A percentile compares a stretch with the other conserved stretches of the same genome.
These are phyloP conservation scores for Gentiana straminea DNA, from an alignment of 257 asterid species.

Conservation along the genomic window DNA sequence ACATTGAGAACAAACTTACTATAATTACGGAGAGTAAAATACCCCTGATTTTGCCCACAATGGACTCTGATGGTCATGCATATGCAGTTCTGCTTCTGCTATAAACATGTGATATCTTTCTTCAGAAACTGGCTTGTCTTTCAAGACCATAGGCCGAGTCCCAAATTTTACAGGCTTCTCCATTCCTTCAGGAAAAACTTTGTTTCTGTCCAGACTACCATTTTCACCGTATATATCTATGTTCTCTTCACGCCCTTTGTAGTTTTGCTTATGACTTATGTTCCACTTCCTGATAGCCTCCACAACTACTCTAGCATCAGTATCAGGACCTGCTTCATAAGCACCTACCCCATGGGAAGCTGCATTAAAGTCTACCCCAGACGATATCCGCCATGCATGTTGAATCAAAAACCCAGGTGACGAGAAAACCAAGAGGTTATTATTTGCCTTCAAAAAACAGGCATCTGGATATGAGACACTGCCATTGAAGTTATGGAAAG, in stretches of 20 bases:
- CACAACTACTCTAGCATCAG: constrained; percentile 39
- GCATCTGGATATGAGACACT: constrained; percentile 23
- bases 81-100: constrained; percentile 79
- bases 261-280: constrained; percentile 55
- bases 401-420: constrained; percentile 66
- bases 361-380: constrained; percentile 31
- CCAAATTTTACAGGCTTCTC: constrained; percentile 18
- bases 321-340: constrained; percentile 30
- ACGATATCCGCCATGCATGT: constrained; percentile 47
- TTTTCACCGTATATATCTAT: constrained; percentile 54
- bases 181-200: constrained; percentile 58
- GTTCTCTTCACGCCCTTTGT: constrained; percentile 42
- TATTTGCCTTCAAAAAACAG: constrained; percentile 30
- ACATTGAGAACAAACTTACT: constrained; percentile 6
- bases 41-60: constrained; percentile 78
- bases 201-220: constrained; percentile 47
- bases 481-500: constrained; percentile 46
- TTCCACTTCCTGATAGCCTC: constrained; percentile 84
- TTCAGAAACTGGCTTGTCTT: constrained; percentile 24
- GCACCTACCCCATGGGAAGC: constrained; percentile 26
- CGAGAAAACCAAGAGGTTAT: constrained; percentile 70
- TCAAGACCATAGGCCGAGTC: constrained; percentile 11
- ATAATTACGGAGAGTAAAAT: constrained; percentile 4
- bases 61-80: constrained; percentile 59
- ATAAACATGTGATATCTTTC: constrained; percentile 64